phyloP scores from a whole-genome alignment of 805 yeast species.

The Teunomyces atbi region DNA sequence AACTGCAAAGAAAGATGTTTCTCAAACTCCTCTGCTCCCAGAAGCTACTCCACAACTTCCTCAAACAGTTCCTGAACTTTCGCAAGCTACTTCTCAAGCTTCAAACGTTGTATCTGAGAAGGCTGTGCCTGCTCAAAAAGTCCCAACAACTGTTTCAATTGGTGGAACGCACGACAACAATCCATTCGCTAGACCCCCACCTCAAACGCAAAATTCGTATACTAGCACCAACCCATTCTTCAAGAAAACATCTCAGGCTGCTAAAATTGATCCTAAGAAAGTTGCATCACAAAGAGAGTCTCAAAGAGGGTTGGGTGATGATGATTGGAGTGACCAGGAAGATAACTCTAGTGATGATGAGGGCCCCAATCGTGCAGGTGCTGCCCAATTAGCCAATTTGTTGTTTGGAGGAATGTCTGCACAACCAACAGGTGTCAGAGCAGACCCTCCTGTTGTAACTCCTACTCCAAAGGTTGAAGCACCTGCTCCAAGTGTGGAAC shows the following conservation, averaged over 20 bases:
- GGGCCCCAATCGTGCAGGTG: slow-evolving; percentile 49
- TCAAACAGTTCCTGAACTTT: slow-evolving; percentile 6
- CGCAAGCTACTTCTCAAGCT: slow-evolving; percentile 9
- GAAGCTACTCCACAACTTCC: not conserved
- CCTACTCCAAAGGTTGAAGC: slow-evolving; percentile 8
- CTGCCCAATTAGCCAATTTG: slow-evolving; percentile 55
- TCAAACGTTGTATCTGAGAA: not conserved
- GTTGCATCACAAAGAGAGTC: slow-evolving; percentile 71
- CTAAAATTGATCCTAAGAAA: slow-evolving; percentile 50
- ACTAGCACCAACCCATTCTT: slow-evolving; percentile 56
- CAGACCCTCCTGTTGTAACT: not conserved
- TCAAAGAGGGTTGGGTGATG: slow-evolving; percentile 55
- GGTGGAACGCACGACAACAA: slow-evolving; percentile 38
- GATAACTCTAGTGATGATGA: slow-evolving; percentile 48
- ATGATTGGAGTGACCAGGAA: slow-evolving; percentile 46
- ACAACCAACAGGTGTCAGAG: slow-evolving; percentile 21
- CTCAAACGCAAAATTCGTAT: slow-evolving; percentile 10
- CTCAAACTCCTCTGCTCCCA: slow-evolving; percentile 6
- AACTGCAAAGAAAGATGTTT: slow-evolving; percentile 11
- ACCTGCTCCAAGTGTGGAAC: not conserved
- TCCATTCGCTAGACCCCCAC: slow-evolving; percentile 45
- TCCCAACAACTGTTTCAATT: not conserved
- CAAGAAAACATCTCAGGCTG: slow-evolving; percentile 37
- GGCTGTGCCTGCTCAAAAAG: not conserved
- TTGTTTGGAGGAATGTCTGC: slow-evolving; percentile 52